These are phyloP conservation scores for Citrus sinensis DNA, from an alignment of 345 rosid species.

Conservation along the genomic window DNA sequence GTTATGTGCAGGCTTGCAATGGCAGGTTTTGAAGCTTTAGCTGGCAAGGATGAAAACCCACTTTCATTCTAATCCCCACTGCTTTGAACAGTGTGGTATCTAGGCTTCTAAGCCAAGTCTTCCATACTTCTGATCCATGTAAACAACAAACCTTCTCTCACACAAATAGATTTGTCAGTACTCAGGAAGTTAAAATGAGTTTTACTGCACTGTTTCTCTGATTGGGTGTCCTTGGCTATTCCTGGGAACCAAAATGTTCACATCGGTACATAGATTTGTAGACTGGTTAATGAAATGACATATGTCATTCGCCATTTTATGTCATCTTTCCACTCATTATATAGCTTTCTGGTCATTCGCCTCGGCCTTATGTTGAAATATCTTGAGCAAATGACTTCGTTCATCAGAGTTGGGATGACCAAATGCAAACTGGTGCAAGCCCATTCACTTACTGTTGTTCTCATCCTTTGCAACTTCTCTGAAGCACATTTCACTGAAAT, in stretches of 20 bases:
- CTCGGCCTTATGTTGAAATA: neutral
- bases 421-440: neutral
- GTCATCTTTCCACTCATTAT: neutral
- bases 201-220: neutral
- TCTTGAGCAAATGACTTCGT: neutral
- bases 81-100: neutral
- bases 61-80: conserved; percentile 21
- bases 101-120: conserved; percentile 7
- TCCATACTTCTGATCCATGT: conserved; percentile 11
- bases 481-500: neutral
- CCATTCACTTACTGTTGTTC: too few species aligned
- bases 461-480: neutral
- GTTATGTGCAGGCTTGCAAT: conserved; percentile 45
- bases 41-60: conserved; percentile 26
- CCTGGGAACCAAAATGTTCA: neutral
- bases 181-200: neutral
- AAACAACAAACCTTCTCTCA: conserved; percentile 9
- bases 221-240: neutral
- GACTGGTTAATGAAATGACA: neutral
- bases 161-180: neutral
- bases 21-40: conserved; percentile 30
- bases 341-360: neutral
- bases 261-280: neutral
- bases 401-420: neutral
- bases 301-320: neutral